These are phyloP conservation scores for Saitozyma podzolica DNA, from an alignment of 768 basidiomycete species.

Conservation along the genomic window DNA sequence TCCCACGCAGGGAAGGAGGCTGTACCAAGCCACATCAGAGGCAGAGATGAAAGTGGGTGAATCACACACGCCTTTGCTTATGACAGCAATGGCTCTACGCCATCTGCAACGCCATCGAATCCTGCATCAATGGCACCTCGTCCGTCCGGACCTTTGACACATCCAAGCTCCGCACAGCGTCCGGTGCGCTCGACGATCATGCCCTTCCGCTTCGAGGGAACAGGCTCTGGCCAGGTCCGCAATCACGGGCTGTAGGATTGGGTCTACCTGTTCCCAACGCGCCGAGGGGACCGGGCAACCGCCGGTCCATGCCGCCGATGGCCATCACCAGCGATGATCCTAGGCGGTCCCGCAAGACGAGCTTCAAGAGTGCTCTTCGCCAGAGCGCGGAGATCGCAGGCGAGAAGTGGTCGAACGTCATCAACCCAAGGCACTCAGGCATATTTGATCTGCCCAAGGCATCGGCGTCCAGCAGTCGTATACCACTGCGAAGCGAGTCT, in stretches of 20 bases:
- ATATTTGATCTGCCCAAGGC: too few species aligned
- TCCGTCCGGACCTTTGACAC: slow-evolving; percentile 46
- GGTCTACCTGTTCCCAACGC: slow-evolving; percentile 3
- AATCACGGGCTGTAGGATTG: background rate
- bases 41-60: slow-evolving; percentile 47
- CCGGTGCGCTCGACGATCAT: slow-evolving; percentile 43
- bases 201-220: slow-evolving; percentile 31
- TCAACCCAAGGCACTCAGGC: slow-evolving; percentile 10
- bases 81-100: slow-evolving; percentile 50
- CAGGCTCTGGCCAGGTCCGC: slow-evolving; percentile 6
- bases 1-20: slow-evolving; percentile 42
- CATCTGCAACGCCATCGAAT: slow-evolving; percentile 52
- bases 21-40: slow-evolving; percentile 51
- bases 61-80: slow-evolving; percentile 6
- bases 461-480: too few species aligned
- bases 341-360: slow-evolving; percentile 32
- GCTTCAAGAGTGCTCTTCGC: slow-evolving; percentile 38
- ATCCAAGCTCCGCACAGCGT: slow-evolving; percentile 37
- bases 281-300: slow-evolving; percentile 1
- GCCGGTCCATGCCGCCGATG: slow-evolving; percentile 22
- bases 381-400: slow-evolving; percentile 29
- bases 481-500: too few species aligned
- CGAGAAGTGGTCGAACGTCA: slow-evolving; percentile 28
- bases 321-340: slow-evolving; percentile 1
- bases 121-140: slow-evolving; percentile 49